Evolutionary conservation across 129 eudicot genomes (phyloP).

Genomic region (Artemisia argyi): DNA sequence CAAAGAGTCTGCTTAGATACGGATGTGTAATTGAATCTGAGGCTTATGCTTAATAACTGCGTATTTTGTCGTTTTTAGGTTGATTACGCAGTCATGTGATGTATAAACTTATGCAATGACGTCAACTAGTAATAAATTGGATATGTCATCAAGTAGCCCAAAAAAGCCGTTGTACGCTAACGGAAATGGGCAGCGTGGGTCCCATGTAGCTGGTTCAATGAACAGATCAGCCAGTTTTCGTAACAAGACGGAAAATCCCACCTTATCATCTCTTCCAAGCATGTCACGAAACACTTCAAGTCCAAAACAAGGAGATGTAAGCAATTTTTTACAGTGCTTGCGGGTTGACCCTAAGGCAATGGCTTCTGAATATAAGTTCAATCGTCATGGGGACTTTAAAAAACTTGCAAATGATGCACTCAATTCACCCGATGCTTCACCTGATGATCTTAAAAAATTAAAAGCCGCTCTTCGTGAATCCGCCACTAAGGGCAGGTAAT

Average conservation of each 20-base stretch:
- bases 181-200: slow-evolving; percentile 66
- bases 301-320: slow-evolving; percentile 59
- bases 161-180: slow-evolving; percentile 55
- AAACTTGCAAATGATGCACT: slow-evolving; percentile 57
- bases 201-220: slow-evolving; percentile 51
- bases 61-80: slow-evolving; percentile 6
- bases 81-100: slow-evolving; percentile 41
- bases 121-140: slow-evolving; percentile 64
- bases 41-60: not conserved
- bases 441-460: slow-evolving; percentile 61
- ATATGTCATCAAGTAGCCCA: slow-evolving; percentile 70
- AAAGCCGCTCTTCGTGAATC: slow-evolving; percentile 71
- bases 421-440: slow-evolving; percentile 58
- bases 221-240: slow-evolving; percentile 73
- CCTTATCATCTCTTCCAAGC: slow-evolving; percentile 69
- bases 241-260: slow-evolving; percentile 69
- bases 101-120: slow-evolving; percentile 71
- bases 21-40: not conserved
- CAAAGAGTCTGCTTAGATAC: no score
- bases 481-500: slow-evolving; percentile 62
- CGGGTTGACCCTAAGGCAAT: slow-evolving; percentile 70
- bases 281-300: slow-evolving; percentile 65
- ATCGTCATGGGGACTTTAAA: slow-evolving; percentile 58
- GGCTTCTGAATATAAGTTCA: slow-evolving; percentile 60
- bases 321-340: slow-evolving; percentile 64